Evolutionary conservation across 2,329 filamentous ascomycete genomes (phyloP), one percentile per base, ranked within the genome.

Genomic region (Alternaria solani): DNA sequence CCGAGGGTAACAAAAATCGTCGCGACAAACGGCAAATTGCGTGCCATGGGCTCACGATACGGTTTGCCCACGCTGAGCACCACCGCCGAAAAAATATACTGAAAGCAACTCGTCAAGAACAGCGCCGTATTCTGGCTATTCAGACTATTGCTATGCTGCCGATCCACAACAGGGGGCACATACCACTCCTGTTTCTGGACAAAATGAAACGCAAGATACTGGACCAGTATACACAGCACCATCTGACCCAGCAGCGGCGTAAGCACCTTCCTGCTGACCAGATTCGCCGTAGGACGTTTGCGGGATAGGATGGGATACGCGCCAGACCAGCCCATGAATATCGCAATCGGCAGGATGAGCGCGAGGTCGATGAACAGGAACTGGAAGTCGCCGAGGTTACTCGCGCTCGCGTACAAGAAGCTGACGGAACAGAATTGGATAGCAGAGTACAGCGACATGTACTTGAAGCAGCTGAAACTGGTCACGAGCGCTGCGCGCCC

Each of bases 391-490:
- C 95, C 96, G 6, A 99, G 83, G 75, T 99, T 99, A 8, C 92
- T 96, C 11, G 91, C 96, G 7, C 89, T 93, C 7, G 93, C 92
- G 78, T 99, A 99, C 16, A 99, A 85, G 76, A 99, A 97, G 84
- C 91, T 96, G 73, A 99, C 96, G 1, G 92, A 93, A 7, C 93
- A 96, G 82, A 99, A 99, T 78, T 99, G 95, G 67, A 99, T 99
- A n/a, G 95, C 94, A 2, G 94, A 98, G 82, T 99, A 99, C 66
- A 99, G 81, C 71, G 92, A 96, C 96, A 99, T 99, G 81, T 96
- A 99, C 82, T 98, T 99, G 86, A 99, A 99, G 82, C 95, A 99
- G 81, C 92, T 96, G 82, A 99, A 99, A 79, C 93, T 97, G 12
- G 95, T 99, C n/a, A 98, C 94, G 34, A 99, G 85, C 34, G 96